Evolutionary conservation across 257 asterid genomes (phyloP), one percentile per base, ranked within the genome.

Genomic region (Gardenia jasminoides): DNA sequence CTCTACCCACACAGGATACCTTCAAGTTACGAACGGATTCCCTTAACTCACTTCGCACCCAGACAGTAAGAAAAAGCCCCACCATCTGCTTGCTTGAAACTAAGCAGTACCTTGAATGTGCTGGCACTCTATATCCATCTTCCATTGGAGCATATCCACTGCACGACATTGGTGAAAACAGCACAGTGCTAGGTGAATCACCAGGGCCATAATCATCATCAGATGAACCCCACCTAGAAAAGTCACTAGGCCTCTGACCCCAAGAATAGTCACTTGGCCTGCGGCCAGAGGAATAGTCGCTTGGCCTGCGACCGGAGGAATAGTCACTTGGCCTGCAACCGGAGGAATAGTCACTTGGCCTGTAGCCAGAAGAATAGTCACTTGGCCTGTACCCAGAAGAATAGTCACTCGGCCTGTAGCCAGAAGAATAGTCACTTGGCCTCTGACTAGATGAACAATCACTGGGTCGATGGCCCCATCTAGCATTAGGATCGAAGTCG

Each of bases 51-150:
- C 92, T 88, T 36, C 97, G 93, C 43, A 96, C 98, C 99, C 99
- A 96, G 68, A 96, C 91, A 0, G 97, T 96, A 76, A 96, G 97
- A 84, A 85, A 96, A 81, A 96, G 70, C 43, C 99, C 99, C 58
- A 96, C 99, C 99, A 96, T 96, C 87, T 96, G 98, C 88, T 96
- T 96, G 70, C 97, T 91, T n/a, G 97, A 91, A 30, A 93, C 97
- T 65, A 93, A 81, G 66, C 95, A 88, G 87, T 96, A 96, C 83
- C 90, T 84, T 22, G 96, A 88, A 31, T 83, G 87, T 30, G 90
- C 90, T 4, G 88, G 88, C 78, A 75, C 33, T 67, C 86, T 39
- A 64, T 75, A 70, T 2, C 84, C 84, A 48, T 92, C 96, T 12
- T 92, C 97, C 0, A 72, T 70, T 4, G 92, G 90, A 7, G 88